These are phyloP conservation scores for Rubia peregrina DNA, from an alignment of 305 asterid genomes.

Conservation along the genomic window DNA sequence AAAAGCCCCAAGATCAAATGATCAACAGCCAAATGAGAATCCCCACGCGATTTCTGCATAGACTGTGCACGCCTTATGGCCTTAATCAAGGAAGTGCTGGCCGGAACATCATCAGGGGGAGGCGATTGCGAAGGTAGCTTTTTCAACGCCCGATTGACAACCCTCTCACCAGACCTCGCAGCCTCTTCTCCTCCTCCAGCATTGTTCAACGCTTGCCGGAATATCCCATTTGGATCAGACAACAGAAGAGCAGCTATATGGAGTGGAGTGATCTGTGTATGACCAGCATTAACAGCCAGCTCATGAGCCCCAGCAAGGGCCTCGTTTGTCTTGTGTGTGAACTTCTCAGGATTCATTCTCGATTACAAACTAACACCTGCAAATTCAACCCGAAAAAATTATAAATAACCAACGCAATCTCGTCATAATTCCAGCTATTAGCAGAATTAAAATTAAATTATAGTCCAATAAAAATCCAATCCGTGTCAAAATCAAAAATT, in stretches of 20 bases:
- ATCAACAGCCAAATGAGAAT: slow-evolving; percentile 80
- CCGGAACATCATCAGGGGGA: slow-evolving; percentile 77
- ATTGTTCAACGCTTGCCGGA: slow-evolving; percentile 24
- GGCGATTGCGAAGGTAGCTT: slow-evolving; percentile 73
- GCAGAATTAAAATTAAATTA: too few species aligned
- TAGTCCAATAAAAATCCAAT: too few species aligned
- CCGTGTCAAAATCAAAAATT: background rate
- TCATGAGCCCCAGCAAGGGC: slow-evolving; percentile 29
- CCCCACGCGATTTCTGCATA: slow-evolving; percentile 62
- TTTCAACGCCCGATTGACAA: slow-evolving; percentile 56
- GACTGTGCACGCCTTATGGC: slow-evolving; percentile 74
- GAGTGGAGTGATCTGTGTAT: slow-evolving; percentile 27
- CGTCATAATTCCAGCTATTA: too few species aligned
- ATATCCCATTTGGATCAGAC: slow-evolving; percentile 25
- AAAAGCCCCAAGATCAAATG: slow-evolving; percentile 70
- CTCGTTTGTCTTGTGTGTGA: slow-evolving; percentile 35
- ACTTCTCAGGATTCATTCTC: slow-evolving; percentile 34
- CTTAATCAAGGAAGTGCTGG: slow-evolving; percentile 69
- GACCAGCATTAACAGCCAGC: slow-evolving; percentile 27
- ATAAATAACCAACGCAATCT: background rate
- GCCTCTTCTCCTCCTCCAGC: slow-evolving; percentile 25
- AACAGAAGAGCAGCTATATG: slow-evolving; percentile 22
- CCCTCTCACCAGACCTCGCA: slow-evolving; percentile 44
- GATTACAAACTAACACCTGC: background rate
- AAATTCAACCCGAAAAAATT: background rate